Base-by-base conservation (phyloP, 768 basidiomycete genomes). In the Rhizopogon roseolus region DNA sequence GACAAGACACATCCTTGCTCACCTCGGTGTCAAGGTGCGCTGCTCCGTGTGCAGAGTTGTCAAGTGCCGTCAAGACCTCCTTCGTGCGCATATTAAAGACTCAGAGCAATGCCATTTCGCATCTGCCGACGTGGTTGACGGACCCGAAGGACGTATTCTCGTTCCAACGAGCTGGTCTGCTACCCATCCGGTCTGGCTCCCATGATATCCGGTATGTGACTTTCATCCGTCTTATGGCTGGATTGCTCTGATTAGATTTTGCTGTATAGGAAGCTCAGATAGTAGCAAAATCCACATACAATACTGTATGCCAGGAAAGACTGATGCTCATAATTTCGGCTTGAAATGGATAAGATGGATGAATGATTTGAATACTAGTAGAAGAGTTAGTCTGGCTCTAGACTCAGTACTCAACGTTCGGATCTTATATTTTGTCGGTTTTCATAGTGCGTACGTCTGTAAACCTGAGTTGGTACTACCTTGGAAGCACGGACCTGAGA, bases 1-100 rank as follows among this genome's bases (percentile, higher is more conserved):
- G 22, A 7, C 52, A 10, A 44, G 52, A 10, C 55, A 56, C 13
- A 19, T 56, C 5, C 46, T 53, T 34, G 39, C 55, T 27, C 55
- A 56, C 27, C 32, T 56, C 3, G 14, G 32, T n/a, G 45, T 49
- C 7, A 49, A 28, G 13, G 41, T 37, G 6, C 22, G 17, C 8
- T 53, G 55, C 32, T 49, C 55, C 2, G 5, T 44, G 3, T 44
- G 43, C 28, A 5, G 43, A 29, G n/a, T 44, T 2, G 43, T 44
- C 1, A 44, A 17, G 16, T 29, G 28, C 5, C n/a, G 43, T 17
- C 6, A 6, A 5, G 27, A 44, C 7, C 5, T 44, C 28, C 9
- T 44, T 29, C 43, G 16, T 3, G n/a, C 28, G 11, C 27, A 44
- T 16, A 28, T 44, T 5, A 17, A 44, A n/a, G 16, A 16, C 27